These are phyloP conservation scores for Colletotrichum lini DNA, from an alignment of 2,329 filamentous ascomycete genomes.

Conservation along the genomic window DNA sequence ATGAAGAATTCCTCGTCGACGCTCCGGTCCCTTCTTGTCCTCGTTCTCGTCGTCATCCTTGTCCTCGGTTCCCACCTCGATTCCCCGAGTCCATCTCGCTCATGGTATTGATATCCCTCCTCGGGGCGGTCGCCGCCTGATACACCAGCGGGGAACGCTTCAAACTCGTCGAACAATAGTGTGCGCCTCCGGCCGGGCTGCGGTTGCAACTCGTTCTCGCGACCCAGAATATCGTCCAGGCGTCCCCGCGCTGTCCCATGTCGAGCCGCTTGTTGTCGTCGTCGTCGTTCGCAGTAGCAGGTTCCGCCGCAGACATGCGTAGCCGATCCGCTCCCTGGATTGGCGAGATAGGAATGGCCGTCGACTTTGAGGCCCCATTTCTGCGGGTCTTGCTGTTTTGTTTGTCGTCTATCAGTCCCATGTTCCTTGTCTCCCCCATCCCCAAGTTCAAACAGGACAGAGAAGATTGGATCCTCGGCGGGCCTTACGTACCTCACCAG, in stretches of 20 bases:
- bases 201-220: background rate
- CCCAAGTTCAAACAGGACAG: background rate
- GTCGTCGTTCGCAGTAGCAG: background rate
- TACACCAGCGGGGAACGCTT: background rate
- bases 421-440: background rate
- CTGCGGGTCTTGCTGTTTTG: constrained; percentile 28
- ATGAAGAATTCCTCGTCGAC: too few relatives aligned
- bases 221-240: background rate
- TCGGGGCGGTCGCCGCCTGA: background rate
- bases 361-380: constrained; percentile 25
- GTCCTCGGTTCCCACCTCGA: background rate
- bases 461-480: too few relatives aligned
- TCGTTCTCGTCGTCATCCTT: too few relatives aligned
- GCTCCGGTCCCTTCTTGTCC: background rate
- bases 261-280: background rate
- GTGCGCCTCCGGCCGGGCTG: constrained; percentile 2
- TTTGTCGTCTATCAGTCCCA: too few relatives aligned
- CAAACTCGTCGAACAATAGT: constrained; percentile 1
- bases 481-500: constrained; percentile 27
- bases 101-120: background rate
- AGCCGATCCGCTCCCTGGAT: background rate
- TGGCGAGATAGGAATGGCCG: background rate
- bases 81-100: background rate
- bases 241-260: too few relatives aligned
- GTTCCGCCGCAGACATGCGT: background rate